Evolutionary conservation across 169 alveolate species (phyloP), one percentile per base, ranked within the genome.

Genomic region (Plasmodium gaboni): DNA sequence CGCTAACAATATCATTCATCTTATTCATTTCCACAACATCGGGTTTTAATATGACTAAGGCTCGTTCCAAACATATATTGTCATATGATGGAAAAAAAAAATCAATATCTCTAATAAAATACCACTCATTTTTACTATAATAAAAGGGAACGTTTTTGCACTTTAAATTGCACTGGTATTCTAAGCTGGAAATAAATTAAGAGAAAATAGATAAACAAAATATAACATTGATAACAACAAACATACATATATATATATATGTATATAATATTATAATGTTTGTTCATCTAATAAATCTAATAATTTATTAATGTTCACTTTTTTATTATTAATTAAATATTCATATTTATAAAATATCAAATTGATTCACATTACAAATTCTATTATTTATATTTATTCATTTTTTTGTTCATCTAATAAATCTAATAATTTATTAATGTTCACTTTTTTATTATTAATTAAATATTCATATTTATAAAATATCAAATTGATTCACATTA

Each of bases 61-160:
- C 53, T 83, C 91, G 68, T 46, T 83, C 91, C 44, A 83, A 55
- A 55, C 42, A 17, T 19, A 53, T 83, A 44, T 59, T 44, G 42
- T 83, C 85, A 32, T 28, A n/a, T 15, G 72, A 32, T 12, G 64
- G 86, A 51, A 83, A 83, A 71, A 83, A 70, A 63, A 48, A 83
- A 57, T 68, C 57, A 10, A 83, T 59, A 26, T 83, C 91, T 83
- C 91, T 44, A 8, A 22, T 67, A n/a, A 83, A 83, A 26, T 55
- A 83, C 91, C 91, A 83, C 3, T 83, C 72, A 83, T 83, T 83
- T 69, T 83, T 67, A 73, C 91, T 83, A 44, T 53, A 83, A 71
- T 83, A 83, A 73, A 83, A 83, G 17, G 91, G 91, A 9, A 46
- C 50, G 28, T 83, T 70, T 71, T 42, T 83, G 73, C 86, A 83